Evolutionary conservation across 345 rosid genomes (phyloP), one percentile per base, ranked within the genome.

Genomic region (Schrenkiella parvula): DNA sequence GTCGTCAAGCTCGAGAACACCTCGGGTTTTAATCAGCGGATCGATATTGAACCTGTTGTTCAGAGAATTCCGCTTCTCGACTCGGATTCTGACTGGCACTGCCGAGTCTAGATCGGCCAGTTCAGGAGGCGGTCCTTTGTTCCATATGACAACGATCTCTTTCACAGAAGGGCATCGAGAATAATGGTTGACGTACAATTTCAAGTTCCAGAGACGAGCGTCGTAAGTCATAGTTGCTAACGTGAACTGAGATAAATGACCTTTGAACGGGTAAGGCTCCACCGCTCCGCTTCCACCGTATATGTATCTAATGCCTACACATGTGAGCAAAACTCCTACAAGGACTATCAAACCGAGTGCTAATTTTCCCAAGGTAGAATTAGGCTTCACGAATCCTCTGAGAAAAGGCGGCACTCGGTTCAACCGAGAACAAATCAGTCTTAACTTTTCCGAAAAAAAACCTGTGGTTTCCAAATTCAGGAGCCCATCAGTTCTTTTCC

Each of bases 191-290:
- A 89, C 85, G 32, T 85, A 92, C 96, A 95, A 85, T 75, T 89
- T 95, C 82, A 95, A 77, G 81, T 95, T 95, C 99, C 99, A 95
- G 14, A 92, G 87, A 37, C 99, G 99, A 44, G 99, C 93, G 32
- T 89, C 97, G 10, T 89, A 92, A 4, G 99, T 95, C 99, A 95
- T 92, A 2, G 99, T 87, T 46, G 88, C 77, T 68, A 95, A 58
- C 9, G 99, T 95, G 82, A 95, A 95, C 75, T 92, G 92, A 29
- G 99, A 95, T 74, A 79, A 75, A 43, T 87, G 84, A 73, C 96
- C 89, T 46, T 87, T 85, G 74, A 82, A 77, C 0, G 75, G 68
- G 79, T 89, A 90, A 46, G 93, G 83, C 68, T 82, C 84, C n/a
- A 83, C 83, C 0, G 93, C 97, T 29, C 95, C 98, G 51, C 68